These are phyloP conservation scores for Patellifolia procumbens DNA, from an alignment of 179 eudicot genomes.

Conservation along the genomic window DNA sequence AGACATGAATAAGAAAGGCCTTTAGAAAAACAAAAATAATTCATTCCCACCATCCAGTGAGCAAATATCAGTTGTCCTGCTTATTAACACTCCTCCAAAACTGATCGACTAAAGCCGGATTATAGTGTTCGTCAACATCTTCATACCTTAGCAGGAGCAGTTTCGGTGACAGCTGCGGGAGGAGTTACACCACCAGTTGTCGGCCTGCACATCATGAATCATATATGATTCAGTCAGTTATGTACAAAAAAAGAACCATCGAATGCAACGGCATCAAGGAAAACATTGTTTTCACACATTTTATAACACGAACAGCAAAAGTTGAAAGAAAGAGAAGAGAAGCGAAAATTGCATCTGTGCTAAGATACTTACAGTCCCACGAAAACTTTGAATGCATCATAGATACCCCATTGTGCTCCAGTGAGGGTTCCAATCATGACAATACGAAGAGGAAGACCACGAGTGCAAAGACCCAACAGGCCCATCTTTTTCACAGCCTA, in stretches of 20 bases:
- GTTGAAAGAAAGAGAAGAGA: neutral
- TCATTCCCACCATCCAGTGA: conserved; percentile 20
- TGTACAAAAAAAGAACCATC: no score
- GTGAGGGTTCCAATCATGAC: conserved; percentile 91
- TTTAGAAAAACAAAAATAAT: neutral
- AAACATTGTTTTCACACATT: no score
- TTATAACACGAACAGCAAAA: neutral
- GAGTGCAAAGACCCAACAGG: conserved; percentile 67
- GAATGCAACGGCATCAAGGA: neutral
- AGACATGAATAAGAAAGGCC: neutral
- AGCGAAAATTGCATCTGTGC: neutral
- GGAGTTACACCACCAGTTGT: conserved; percentile 42
- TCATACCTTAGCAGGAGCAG: conserved; percentile 27
- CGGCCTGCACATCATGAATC: conserved; percentile 31
- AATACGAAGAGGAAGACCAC: conserved; percentile 95
- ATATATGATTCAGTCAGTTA: neutral
- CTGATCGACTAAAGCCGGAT: conserved; percentile 4
- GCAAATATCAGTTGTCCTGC: conserved; percentile 4
- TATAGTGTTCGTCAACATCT: conserved; percentile 25
- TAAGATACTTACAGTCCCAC: conserved; percentile 76
- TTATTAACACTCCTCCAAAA: conserved; percentile 13
- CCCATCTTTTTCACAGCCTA: conserved; percentile 93
- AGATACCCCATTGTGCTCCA: conserved; percentile 85
- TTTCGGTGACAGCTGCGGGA: conserved; percentile 26
- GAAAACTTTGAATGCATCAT: conserved; percentile 86